Evolutionary conservation across 768 basidiomycete genomes (phyloP), one percentile per base, ranked within the genome.

Genomic region (Russula virescens): DNA sequence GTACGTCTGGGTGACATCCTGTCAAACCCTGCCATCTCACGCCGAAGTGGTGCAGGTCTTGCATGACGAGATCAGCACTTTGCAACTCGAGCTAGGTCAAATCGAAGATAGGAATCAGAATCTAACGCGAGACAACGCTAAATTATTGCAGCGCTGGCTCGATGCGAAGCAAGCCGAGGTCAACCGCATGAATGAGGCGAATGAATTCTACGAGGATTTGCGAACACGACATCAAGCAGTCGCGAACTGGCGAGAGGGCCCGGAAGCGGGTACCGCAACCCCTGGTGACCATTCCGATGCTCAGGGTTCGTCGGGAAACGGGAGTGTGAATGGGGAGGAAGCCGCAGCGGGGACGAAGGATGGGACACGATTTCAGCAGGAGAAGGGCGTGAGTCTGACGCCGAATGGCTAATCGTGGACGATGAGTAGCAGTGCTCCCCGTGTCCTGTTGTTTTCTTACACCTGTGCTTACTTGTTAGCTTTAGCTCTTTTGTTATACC

Each of bases 141-240:
- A 92, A 69, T 83, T 99, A 28, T 80, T 98, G 1, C 94, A 97
- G 72, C 88, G 96, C 19, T 99, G 97, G 96, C 80, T 98, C 10
- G 97, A 98, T 69, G 87, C 89, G 66, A 97, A 97, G 76, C 93
- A 97, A 72, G 77, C 80, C 14, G 94, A 95, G 70, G 96, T 89
- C 10, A 93, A 94, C 74, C 87, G 86, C 75, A 91, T 99, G 90
- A 98, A 98, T 75, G 90, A 91, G 69, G 92, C 89, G 16, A 92
- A 93, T 72, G 81, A 89, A 60, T 91, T 91, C 73, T 94, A 94
- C 69, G 91, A 94, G 72, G 86, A 88, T 68, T 87, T 93, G 86
- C 86, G 87, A 60, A 85, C 88, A 38, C 82, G 81, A 64, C 85
- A 86, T 69, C 81, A 88, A 66, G 79, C 83, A 7, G 82, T 83